A percentile compares a stretch with the other conserved stretches of the same genome.
Evolutionary conservation across 2,329 filamentous ascomycete genomes (phyloP).

Genomic region (Mariannaea sp.): DNA sequence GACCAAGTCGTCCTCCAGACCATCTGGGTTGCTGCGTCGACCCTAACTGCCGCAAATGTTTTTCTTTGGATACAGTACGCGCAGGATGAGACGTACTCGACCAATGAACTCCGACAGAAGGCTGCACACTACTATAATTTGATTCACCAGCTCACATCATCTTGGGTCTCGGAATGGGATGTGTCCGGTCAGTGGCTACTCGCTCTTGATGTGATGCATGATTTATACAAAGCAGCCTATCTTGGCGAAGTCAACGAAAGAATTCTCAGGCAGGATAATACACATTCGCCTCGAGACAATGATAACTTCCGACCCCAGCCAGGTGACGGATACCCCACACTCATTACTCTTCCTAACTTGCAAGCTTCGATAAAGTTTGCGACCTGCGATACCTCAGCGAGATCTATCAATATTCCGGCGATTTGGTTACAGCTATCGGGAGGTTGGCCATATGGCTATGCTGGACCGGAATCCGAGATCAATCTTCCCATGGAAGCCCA

Average conservation of each 20-base stretch:
- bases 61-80: conserved; percentile 24
- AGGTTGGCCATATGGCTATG: background rate
- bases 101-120: background rate
- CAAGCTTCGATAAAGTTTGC: background rate
- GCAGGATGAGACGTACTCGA: conserved; percentile 22
- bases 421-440: background rate
- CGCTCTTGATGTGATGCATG: conserved; percentile 30
- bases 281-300: conserved; percentile 3
- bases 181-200: conserved; percentile 22
- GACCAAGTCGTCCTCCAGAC: conserved; percentile 12
- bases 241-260: conserved; percentile 9
- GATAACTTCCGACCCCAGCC: conserved; percentile 14
- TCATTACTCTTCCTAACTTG: background rate
- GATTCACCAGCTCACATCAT: background rate
- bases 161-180: conserved; percentile 16
- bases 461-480: background rate
- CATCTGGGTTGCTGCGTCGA: conserved; percentile 29
- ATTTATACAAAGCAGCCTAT: conserved; percentile 27
- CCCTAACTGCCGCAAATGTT: conserved; percentile 25
- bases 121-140: background rate
- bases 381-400: background rate
- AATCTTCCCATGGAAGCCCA: too few relatives aligned
- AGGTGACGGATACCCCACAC: conserved; percentile 11
- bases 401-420: background rate
- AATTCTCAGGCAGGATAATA: conserved; percentile 4